These are phyloP conservation scores for Hypocreales sp. DNA, from an alignment of 2,329 filamentous ascomycete species.

Conservation along the genomic window DNA sequence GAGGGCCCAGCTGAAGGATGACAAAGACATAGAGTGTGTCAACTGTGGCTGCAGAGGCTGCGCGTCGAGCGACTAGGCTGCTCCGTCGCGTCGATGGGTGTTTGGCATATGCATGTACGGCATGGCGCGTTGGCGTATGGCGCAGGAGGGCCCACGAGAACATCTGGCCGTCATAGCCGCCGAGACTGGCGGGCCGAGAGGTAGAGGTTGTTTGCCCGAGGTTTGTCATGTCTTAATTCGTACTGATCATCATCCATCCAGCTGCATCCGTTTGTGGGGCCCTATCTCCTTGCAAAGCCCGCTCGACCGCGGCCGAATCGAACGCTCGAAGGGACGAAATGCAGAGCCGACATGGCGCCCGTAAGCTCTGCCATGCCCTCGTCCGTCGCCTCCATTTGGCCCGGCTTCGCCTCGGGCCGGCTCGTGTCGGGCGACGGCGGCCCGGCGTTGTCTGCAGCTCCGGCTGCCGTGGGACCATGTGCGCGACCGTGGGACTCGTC, in stretches of 20 bases:
- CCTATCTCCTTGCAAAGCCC: conserved; percentile 34
- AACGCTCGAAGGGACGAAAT: conserved; percentile 53
- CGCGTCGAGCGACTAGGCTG: conserved; percentile 58
- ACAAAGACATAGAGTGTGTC: conserved; percentile 82
- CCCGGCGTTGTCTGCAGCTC: conserved; percentile 4
- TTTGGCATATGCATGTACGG: too few species aligned
- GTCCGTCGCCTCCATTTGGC: conserved; percentile 17
- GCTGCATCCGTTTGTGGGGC: conserved; percentile 6
- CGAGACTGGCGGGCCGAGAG: too few species aligned
- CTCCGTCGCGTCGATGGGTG: too few species aligned
- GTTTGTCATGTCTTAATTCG: too few species aligned
- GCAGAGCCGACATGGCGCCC: conserved; percentile 54
- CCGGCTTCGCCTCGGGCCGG: conserved; percentile 5
- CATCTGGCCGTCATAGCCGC: too few species aligned
- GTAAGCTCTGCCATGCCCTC: conserved; percentile 47
- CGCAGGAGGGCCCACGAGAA: too few species aligned
- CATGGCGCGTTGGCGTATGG: too few species aligned
- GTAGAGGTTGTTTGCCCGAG: too few species aligned
- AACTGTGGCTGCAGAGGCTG: conserved; percentile 90
- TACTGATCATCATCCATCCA: conserved; percentile 7
- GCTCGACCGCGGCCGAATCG: conserved; percentile 45
- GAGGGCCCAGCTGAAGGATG: conserved; percentile 74
- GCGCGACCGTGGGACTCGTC: conserved; percentile 17
- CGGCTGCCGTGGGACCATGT: conserved; percentile 14
- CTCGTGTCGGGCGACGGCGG: too few species aligned